phyloP scores from a whole-genome alignment of 352 stramenopile species.

The Discostella stelligera region DNA sequence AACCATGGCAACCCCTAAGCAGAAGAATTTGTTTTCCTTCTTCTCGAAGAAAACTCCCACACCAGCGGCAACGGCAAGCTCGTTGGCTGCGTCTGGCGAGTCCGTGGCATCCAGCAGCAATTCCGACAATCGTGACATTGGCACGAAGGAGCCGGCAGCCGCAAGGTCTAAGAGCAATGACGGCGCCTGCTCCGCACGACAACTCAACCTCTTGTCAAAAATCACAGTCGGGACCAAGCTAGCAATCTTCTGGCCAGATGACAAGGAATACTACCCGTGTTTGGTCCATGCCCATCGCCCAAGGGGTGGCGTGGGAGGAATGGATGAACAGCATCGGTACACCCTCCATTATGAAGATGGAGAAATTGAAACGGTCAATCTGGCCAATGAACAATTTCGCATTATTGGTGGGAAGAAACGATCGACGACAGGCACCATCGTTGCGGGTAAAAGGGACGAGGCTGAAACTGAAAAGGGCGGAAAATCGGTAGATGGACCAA shows the following conservation, averaged over 20 bases:
- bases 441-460: neutral
- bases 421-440: neutral
- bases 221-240: slow-evolving; percentile 47
- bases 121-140: neutral
- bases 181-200: neutral
- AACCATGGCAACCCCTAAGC: slow-evolving; percentile 22
- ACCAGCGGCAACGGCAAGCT: neutral
- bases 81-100: neutral
- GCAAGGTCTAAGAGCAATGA: neutral
- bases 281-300: slow-evolving; percentile 14
- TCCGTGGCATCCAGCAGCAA: neutral
- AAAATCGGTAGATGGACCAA: slow-evolving; percentile 28
- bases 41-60: slow-evolving; percentile 47
- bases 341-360: slow-evolving; percentile 83
- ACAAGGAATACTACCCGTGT: slow-evolving; percentile 71
- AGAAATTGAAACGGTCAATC: slow-evolving; percentile 78
- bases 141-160: neutral
- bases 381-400: slow-evolving; percentile 63
- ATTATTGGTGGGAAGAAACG: slow-evolving; percentile 46
- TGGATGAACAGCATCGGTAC: slow-evolving; percentile 42
- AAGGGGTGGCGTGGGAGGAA: neutral
- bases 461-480: slow-evolving; percentile 17
- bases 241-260: slow-evolving; percentile 70
- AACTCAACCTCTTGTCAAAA: slow-evolving; percentile 26
- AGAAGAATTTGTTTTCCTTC: slow-evolving; percentile 58